Base-by-base conservation (phyloP, 73 alveolate species). In the Paramecium tetraurelia region DNA sequence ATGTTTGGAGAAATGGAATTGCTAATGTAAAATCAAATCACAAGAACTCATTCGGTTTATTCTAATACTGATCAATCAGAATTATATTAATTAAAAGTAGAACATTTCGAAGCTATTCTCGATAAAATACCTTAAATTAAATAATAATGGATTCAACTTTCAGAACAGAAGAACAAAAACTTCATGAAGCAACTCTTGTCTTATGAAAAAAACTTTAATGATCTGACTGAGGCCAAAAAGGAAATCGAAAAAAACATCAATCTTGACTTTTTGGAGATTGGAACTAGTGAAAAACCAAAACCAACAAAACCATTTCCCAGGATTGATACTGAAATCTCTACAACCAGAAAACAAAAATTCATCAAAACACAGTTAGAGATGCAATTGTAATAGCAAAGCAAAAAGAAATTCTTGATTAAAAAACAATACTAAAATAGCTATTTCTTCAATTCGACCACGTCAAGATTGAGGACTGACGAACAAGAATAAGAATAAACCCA, bases 1-100 rank as follows among this genome's bases (percentile, higher is more conserved):
- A 77, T 77, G 89, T 77, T 77, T 40, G 89, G 89, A 41, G 89
- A 77, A 77, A 77, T 77, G 89, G 89, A 77, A 44, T 41, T 44
- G 12, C 8, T 77, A 21, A 59, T 59, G 77, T 70, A 70, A 20
- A 70, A 33, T 70, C 20, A 70, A 29, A 29, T 38, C 14, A 31
- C 57, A 31, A 21, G 89, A 41, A 77, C 89, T 5, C 89, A 77
- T 44, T 77, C 89, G 20, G 71, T 77, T 20, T 38, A 27, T 16
- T 77, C 89, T 5, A 38, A 35, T 40, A 77, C 89, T 14, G 89
- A 77, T 77, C n/a, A 77, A 77, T 77, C 89, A 0, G 89, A 77
- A 21, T 38, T 77, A 41, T 77, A 77, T 44, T 41, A 44, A 77
- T 35, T 77, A 77, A 77, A 41, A 41, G 40, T 20, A 9, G 89